Base-by-base conservation (phyloP, 805 yeast species). In the Hyphopichia homilentoma region DNA sequence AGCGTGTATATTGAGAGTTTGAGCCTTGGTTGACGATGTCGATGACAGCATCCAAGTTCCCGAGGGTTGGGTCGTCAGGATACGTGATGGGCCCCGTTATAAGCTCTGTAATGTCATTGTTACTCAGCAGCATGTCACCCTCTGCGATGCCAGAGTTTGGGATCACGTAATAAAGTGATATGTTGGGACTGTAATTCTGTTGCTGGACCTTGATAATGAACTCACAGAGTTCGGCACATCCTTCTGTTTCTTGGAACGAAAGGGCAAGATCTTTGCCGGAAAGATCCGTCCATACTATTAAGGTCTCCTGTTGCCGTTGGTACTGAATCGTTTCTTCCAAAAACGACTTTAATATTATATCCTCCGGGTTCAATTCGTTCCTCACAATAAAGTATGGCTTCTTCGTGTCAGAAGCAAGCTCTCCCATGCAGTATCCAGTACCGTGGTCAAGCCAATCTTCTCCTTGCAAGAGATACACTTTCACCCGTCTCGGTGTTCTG, bases 401-500 rank as follows among this genome's bases (percentile, higher is more conserved):
- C 9, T 50, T 47, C 14, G 57, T 40, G 4, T 38, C 50, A 36
- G 65, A 68, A 9, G 50, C 51, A 5, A 81, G 45, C 41, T 79
- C 81, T 6, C 97, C 97, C 30, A 74, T 70, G 49, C 96, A 87
- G 52, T 75, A 82, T 0, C 98, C 97, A 0, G 97, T 88, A 13
- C 97, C 97, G 29, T 82, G 76, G 51, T 90, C 97, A 24, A 77
- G 66, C 98, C 98, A 90, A 45, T 77, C 81, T 30, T 82, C 89
- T 18, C 84, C 82, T 24, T 77, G 79, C 20, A 93, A 65, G 11
- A 84, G 70, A 52, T 90, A 93, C n/a, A 93, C 90, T 52, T 89
- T 90, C 30, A 90, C 98, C 42, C 97, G 66, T 50, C 88, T 75
- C 8, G 88, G 84, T 3, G 54, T 48, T 17, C 38, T 40, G n/a